Evolutionary conservation across 345 rosid species (phyloP).

Genomic region (Gossypium ekmanianum): DNA sequence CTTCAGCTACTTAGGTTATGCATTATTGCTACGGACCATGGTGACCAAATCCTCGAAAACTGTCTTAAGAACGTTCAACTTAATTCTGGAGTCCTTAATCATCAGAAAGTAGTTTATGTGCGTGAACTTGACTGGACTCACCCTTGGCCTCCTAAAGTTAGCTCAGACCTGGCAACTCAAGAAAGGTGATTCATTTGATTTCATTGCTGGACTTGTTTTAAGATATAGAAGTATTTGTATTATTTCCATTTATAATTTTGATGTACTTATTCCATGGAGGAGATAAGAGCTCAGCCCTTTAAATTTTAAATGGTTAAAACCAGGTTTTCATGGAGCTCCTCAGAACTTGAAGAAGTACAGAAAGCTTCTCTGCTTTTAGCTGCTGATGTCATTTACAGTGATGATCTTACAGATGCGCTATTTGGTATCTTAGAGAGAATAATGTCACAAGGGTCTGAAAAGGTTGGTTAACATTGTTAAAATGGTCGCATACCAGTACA

Average conservation of each 20-base stretch:
- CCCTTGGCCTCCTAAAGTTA: conserved; percentile 55
- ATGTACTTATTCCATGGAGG: neutral
- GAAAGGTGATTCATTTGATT: conserved; percentile 34
- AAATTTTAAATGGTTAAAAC: conserved; percentile 12
- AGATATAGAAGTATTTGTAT: neutral
- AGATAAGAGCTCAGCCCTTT: neutral
- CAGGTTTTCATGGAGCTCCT: conserved; percentile 47
- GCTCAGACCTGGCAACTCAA: conserved; percentile 22
- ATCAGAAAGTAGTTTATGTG: conserved; percentile 42
- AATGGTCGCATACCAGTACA: neutral
- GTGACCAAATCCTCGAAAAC: conserved; percentile 62
- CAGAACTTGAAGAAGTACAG: conserved; percentile 49
- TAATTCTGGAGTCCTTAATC: conserved; percentile 43
- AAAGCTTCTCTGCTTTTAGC: conserved; percentile 51
- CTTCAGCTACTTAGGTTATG: neutral
- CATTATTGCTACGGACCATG: conserved; percentile 41
- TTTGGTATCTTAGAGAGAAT: conserved; percentile 43
- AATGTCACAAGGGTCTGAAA: conserved; percentile 42
- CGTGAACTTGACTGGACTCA: conserved; percentile 77
- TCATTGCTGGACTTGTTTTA: neutral
- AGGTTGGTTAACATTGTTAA: conserved; percentile 25
- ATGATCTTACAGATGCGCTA: conserved; percentile 53
- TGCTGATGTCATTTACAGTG: conserved; percentile 69
- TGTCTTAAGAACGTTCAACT: conserved; percentile 52
- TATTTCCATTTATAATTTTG: neutral